Evolutionary conservation across 768 basidiomycete genomes (phyloP).

Genomic region (Agrocybe praecox): DNA sequence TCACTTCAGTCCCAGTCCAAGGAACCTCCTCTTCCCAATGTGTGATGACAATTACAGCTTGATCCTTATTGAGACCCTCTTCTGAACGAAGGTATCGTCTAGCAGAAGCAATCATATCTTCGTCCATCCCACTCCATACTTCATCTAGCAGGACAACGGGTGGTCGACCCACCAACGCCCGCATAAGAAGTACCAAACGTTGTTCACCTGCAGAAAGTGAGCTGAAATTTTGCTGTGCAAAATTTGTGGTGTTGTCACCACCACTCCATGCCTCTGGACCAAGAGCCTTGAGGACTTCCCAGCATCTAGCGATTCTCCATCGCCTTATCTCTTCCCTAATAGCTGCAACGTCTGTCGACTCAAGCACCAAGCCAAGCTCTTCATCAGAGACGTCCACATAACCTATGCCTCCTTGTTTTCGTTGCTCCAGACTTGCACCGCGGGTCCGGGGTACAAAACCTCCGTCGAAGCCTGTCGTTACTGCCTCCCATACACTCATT

Average conservation of each 20-base stretch:
- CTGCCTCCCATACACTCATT: constrained; percentile 75
- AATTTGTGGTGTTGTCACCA: constrained; percentile 22
- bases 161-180: constrained; percentile 78
- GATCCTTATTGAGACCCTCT: constrained; percentile 49
- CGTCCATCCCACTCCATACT: constrained; percentile 92
- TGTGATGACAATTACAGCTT: constrained; percentile 84
- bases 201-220: constrained; percentile 76
- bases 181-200: constrained; percentile 79
- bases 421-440: constrained; percentile 14
- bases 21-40: constrained; percentile 95
- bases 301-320: constrained; percentile 40
- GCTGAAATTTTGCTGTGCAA: constrained; percentile 57
- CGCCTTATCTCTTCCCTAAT: constrained; percentile 24
- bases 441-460: constrained; percentile 58
- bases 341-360: constrained; percentile 12
- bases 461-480: constrained; percentile 91
- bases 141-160: constrained; percentile 87
- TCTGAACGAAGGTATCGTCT: constrained; percentile 57
- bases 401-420: constrained; percentile 46
- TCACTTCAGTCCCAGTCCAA: constrained; percentile 60
- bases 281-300: constrained; percentile 65
- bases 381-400: constrained; percentile 39
- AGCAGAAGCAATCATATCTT: constrained; percentile 68
- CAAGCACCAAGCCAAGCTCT: constrained; percentile 17
- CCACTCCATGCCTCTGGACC: constrained; percentile 46